Percentiles rank a stretch among this genome's conserved stretches.
Evolutionary conservation across 805 yeast species (phyloP).

Genomic region (Teunomyces kruisii): DNA sequence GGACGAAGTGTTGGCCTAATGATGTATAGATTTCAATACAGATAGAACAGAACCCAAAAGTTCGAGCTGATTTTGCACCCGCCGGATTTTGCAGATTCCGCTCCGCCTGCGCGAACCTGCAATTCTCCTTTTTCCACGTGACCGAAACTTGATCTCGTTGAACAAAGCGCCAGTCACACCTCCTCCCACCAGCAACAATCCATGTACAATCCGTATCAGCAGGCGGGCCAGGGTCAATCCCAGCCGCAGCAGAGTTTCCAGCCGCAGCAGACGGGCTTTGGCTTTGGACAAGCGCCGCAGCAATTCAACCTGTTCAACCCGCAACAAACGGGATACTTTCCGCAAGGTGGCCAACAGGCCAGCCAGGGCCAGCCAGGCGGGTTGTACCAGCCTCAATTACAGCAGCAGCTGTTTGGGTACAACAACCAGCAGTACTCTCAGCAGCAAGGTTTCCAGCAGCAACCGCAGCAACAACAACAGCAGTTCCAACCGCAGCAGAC

Average conservation of each 20-base stretch:
- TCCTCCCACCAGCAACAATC: neutral
- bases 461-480: slow-evolving; percentile 14
- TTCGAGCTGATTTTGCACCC: neutral
- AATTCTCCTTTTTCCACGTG: neutral
- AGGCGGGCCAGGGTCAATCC: slow-evolving; percentile 9
- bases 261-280: slow-evolving; percentile 25
- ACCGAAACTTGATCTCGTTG: neutral
- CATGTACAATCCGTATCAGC: slow-evolving; percentile 45
- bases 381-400: slow-evolving; percentile 17
- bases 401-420: slow-evolving; percentile 46
- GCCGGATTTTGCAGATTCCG: neutral
- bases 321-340: neutral
- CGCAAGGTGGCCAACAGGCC: slow-evolving; percentile 4
- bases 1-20: slow-evolving; percentile 43
- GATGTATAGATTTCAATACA: neutral
- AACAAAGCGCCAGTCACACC: slow-evolving; percentile 1
- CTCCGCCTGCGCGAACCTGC: neutral
- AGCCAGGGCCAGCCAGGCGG: slow-evolving; percentile 7
- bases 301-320: slow-evolving; percentile 7
- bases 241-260: slow-evolving; percentile 29
- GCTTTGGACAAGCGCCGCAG: slow-evolving; percentile 14
- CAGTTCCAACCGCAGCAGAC: slow-evolving; percentile 22
- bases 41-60: too few relatives aligned
- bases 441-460: slow-evolving; percentile 16
- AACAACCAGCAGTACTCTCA: slow-evolving; percentile 16